Evolutionary conservation across 2,329 filamentous ascomycete species (phyloP).

Genomic region (Mariannaea sp.): DNA sequence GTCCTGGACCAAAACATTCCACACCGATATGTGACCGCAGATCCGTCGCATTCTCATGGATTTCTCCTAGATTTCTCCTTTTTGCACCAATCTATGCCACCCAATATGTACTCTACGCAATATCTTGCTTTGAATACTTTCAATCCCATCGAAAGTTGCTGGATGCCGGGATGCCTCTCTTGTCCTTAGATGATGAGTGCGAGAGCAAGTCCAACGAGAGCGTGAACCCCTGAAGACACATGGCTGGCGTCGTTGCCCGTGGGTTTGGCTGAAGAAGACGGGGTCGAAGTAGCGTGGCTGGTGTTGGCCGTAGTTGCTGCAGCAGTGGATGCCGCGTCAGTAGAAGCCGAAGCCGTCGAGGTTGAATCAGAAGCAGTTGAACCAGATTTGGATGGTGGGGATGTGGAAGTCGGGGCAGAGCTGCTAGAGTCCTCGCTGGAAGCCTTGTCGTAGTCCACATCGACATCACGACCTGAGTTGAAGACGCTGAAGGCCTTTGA

Average conservation of each 20-base stretch:
- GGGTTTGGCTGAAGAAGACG: too few species aligned
- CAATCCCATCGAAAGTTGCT: too few species aligned
- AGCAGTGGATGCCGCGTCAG: not conserved
- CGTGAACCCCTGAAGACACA: not conserved
- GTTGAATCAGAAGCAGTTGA: not conserved
- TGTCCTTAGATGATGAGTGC: not conserved
- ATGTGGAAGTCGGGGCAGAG: not conserved
- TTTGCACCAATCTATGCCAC: too few species aligned
- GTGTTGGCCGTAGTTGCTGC: not conserved
- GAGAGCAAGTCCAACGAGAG: not conserved
- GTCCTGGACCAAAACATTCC: too few species aligned
- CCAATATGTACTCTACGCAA: too few species aligned
- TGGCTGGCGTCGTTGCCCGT: not conserved
- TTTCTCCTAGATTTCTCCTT: too few species aligned
- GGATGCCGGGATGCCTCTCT: too few species aligned
- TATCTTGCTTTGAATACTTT: too few species aligned
- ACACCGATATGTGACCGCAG: too few species aligned
- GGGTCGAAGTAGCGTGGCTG: too few species aligned
- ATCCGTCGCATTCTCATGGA: too few species aligned
- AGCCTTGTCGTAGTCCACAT: conserved; percentile 1
- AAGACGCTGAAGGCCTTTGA: conserved; percentile 18
- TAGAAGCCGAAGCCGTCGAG: not conserved
- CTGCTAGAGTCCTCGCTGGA: not conserved
- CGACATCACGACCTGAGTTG: conserved; percentile 12
- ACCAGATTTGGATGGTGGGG: not conserved